These are phyloP conservation scores for Globisporangium uncinulatum DNA, from an alignment of 352 stramenopile species.

Conservation along the genomic window DNA sequence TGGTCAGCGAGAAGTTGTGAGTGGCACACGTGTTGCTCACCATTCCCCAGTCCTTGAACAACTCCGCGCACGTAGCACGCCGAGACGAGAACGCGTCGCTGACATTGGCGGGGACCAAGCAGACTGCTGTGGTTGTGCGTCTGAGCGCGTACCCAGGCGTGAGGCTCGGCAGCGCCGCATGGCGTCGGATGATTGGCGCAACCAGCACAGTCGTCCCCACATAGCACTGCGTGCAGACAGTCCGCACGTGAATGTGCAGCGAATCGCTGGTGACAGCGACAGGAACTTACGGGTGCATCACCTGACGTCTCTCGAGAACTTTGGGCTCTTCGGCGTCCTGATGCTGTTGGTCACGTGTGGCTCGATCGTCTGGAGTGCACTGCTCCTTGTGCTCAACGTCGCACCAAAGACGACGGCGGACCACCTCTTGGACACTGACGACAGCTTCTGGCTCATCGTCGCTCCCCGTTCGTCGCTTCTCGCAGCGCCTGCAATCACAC, in stretches of 20 bases:
- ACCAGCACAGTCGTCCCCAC: not conserved
- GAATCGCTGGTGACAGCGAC: not conserved
- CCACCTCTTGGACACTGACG: constrained; percentile 44
- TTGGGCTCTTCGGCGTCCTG: constrained; percentile 20
- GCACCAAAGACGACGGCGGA: constrained; percentile 31
- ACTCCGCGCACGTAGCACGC: no score
- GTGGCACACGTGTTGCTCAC: no score
- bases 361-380: constrained; percentile 26
- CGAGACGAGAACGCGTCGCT: no score
- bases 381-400: constrained; percentile 35
- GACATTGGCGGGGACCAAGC: no score
- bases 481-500: constrained; percentile 12
- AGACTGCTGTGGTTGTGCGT: not conserved
- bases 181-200: constrained; percentile 2
- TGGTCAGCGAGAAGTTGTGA: constrained; percentile 5
- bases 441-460: constrained; percentile 40
- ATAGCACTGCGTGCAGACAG: not conserved
- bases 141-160: constrained; percentile 9
- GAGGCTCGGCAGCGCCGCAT: constrained; percentile 4
- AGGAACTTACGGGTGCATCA: not conserved
- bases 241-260: not conserved
- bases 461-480: constrained; percentile 13
- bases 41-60: no score
- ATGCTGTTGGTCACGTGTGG: constrained; percentile 17
- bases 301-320: constrained; percentile 23